Percentiles rank a stretch among this genome's conserved stretches.
Conservation (phyloP, 1,139 yeast genomes). For the Kodamaea ohmeri region DNA sequence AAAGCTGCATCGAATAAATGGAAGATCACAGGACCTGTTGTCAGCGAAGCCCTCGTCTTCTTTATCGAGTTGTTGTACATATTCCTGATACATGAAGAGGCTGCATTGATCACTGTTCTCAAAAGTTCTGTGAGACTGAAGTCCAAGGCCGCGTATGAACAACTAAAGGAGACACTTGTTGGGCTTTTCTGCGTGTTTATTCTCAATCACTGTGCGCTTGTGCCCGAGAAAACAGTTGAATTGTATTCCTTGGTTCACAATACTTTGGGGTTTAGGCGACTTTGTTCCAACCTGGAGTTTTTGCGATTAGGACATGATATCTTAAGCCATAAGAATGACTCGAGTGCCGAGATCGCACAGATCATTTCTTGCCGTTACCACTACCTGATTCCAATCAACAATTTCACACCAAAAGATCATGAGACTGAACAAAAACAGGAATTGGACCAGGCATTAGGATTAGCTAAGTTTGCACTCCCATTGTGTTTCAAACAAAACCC, state of each 20-base stretch:
- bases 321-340: conserved; percentile 39
- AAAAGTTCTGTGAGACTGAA: conserved; percentile 28
- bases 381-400: conserved; percentile 56
- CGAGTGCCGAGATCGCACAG: conserved; percentile 66
- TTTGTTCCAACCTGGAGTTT: conserved; percentile 69
- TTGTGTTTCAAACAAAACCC: conserved; percentile 64
- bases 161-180: conserved; percentile 53
- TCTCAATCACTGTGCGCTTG: conserved; percentile 27
- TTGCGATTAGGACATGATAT: conserved; percentile 57
- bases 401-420: conserved; percentile 66
- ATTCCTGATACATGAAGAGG: conserved; percentile 50
- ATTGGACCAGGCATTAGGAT: conserved; percentile 50
- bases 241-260: conserved; percentile 63
- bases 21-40: conserved; percentile 12
- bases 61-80: conserved; percentile 41
- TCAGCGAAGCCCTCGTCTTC: conserved; percentile 8
- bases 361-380: conserved; percentile 78
- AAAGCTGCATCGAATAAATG: conserved; percentile 24
- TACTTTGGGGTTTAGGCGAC: conserved; percentile 64
- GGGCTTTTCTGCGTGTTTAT: conserved; percentile 40
- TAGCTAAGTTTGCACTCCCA: conserved; percentile 62
- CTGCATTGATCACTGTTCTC: conserved; percentile 38
- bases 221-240: conserved; percentile 1
- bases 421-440: conserved; percentile 45
- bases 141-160: conserved; percentile 34